phyloP scores from a whole-genome alignment of 2,329 filamentous ascomycete species.

The Fusarium graminum region DNA sequence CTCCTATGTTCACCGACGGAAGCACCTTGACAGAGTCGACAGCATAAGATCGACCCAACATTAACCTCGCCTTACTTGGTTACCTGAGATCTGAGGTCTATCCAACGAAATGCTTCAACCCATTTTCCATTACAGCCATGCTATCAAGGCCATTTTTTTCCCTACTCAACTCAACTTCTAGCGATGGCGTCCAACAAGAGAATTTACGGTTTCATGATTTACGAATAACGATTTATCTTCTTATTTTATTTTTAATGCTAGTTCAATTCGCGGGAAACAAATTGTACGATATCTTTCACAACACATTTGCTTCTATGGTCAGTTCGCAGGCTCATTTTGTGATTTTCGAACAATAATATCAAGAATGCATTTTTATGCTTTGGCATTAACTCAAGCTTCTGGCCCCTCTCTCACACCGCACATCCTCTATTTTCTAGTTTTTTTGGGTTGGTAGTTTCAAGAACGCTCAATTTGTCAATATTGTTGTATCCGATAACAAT shows the following conservation, averaged over 20 bases:
- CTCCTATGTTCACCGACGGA: constrained; percentile 38
- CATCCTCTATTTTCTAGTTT: constrained; percentile 25
- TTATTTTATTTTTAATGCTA: constrained; percentile 33
- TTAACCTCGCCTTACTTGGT: neutral
- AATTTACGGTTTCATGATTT: constrained; percentile 42
- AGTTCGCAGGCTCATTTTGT: constrained; percentile 25
- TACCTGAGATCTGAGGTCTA: constrained; percentile 9
- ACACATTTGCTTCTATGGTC: constrained; percentile 20
- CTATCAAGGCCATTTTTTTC: constrained; percentile 25
- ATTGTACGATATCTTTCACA: constrained; percentile 47
- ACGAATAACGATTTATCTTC: constrained; percentile 45
- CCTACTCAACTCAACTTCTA: constrained; percentile 31
- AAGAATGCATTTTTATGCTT: constrained; percentile 31
- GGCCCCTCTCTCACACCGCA: constrained; percentile 12
- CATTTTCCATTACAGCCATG: constrained; percentile 25
- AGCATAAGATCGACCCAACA: constrained; percentile 17
- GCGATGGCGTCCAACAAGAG: constrained; percentile 38
- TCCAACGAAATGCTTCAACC: constrained; percentile 4
- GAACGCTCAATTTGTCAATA: constrained; percentile 49
- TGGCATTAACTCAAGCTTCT: constrained; percentile 34
- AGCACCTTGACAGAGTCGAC: constrained; percentile 35
- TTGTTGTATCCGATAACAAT: constrained; percentile 44
- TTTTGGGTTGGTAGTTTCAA: constrained; percentile 41
- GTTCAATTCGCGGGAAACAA: constrained; percentile 33
- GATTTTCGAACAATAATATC: constrained; percentile 23